Base-by-base conservation (phyloP, 2,329 filamentous ascomycete genomes). In the Penicillium sp. region DNA sequence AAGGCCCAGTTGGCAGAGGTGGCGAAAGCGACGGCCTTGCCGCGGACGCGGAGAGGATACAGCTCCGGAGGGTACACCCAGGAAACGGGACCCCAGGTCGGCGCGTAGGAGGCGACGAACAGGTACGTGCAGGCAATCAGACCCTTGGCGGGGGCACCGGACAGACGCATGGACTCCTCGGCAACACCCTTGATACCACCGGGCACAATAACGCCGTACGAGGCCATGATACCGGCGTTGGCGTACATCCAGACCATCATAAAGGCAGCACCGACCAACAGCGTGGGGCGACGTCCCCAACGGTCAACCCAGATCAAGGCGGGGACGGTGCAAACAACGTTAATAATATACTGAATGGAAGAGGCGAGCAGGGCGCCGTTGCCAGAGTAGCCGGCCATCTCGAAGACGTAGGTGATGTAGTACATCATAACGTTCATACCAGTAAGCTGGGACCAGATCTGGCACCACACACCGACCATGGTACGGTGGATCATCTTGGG, bases 361-460 rank as follows among this genome's bases (percentile, higher is more conserved):
- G 84, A 87, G 7, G 86, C 80, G 40, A 88, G 70, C 8, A 90
- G 78, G 33, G 83, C 80, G 47, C 77, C 79, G 59, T 82, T 76
- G 3, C 79, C 79, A 1, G 70, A 73, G n/a, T 87, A 74, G 9
- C 86, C 86, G 14, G 86, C 85, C 87, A 90, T 90, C 10, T 77
- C 77, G 68, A 89, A 89, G 52, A 89, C 81, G 57, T 88, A 88
- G 43, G 78, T 79, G 57, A 87, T 86, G 63, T 88, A 87, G 71
- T 85, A 86, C 83, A 85, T 85, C 87, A 84, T 86, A 33, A 83
- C 85, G 62, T 89, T 90, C 86, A 89, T 89, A 16, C 88, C 87
- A 0, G 86, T 89, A 43, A 90, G 71, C 66, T 91, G 87, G 10
- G 81, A 84, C 88, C 87, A 88, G 62, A 90, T 85, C 71, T 90